These are phyloP conservation scores for Ehretia macrophylla DNA, from an alignment of 257 asterid genomes.

Conservation along the genomic window DNA sequence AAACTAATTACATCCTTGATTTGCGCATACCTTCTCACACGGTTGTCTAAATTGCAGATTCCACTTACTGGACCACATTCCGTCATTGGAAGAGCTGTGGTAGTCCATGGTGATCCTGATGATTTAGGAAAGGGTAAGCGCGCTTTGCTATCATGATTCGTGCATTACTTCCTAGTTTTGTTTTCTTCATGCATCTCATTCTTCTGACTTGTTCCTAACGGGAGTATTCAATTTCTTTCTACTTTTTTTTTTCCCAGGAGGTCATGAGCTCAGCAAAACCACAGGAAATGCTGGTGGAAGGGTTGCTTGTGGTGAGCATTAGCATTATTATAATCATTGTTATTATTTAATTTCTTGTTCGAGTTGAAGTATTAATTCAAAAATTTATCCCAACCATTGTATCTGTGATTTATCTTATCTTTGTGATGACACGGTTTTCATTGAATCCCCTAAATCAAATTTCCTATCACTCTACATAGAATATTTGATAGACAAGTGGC, in stretches of 20 bases:
- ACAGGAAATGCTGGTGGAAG: constrained; percentile 99
- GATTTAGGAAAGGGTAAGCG: constrained; percentile 89
- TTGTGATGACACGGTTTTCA: too few relatives aligned
- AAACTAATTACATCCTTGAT: neutral
- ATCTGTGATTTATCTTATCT: too few relatives aligned
- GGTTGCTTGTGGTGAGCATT: constrained; percentile 80
- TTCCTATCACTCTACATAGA: too few relatives aligned
- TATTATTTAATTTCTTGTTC: neutral
- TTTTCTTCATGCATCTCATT: neutral
- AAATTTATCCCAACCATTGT: too few relatives aligned
- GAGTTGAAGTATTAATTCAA: too few relatives aligned
- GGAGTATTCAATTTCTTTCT: neutral
- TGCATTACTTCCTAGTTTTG: neutral
- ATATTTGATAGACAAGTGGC: too few relatives aligned
- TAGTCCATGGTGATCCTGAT: constrained; percentile 95
- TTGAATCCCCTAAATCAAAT: too few relatives aligned
- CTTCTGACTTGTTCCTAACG: neutral
- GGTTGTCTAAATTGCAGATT: constrained; percentile 39
- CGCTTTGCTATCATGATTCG: neutral
- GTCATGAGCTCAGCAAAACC: constrained; percentile 88
- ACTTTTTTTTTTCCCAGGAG: constrained; percentile 64
- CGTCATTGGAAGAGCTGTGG: constrained; percentile 96
- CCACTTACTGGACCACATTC: constrained; percentile 82
- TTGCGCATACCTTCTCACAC: neutral
- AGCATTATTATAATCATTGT: neutral